phyloP scores from a whole-genome alignment of 108 stramenopile genomes.

The Skeletonema tropicum region DNA sequence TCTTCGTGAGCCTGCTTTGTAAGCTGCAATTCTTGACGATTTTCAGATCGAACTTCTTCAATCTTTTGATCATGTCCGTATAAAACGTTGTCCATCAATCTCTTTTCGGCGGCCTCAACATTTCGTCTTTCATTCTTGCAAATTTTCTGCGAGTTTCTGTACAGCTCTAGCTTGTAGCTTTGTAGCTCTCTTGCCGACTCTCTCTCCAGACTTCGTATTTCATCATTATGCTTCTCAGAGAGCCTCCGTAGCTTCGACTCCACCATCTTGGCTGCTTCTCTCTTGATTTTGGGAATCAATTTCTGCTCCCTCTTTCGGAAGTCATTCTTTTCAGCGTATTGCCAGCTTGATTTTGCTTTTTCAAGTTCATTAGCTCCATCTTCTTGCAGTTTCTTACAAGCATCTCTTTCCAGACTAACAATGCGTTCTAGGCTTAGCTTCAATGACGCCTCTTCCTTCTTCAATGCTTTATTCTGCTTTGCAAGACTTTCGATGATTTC shows the following conservation, averaged over 20 bases:
- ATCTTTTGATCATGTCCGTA: constrained; percentile 16
- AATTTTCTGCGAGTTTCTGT: constrained; percentile 11
- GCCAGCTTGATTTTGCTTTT: constrained; percentile 22
- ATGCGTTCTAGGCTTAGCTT: constrained; percentile 8
- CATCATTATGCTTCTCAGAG: constrained; percentile 31
- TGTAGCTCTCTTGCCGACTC: constrained; percentile 28
- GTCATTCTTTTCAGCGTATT: constrained; percentile 34
- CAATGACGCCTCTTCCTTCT: constrained; percentile 20
- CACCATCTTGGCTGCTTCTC: constrained; percentile 37
- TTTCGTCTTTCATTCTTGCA: constrained; percentile 23
- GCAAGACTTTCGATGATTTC: constrained; percentile 3
- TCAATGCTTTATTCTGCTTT: constrained; percentile 8
- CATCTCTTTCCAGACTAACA: constrained; percentile 15
- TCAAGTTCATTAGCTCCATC: constrained; percentile 32
- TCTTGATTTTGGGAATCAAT: constrained; percentile 35
- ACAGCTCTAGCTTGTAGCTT: constrained; percentile 38
- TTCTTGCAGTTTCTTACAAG: constrained; percentile 15
- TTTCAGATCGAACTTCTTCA: constrained; percentile 10
- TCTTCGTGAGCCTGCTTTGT: neutral
- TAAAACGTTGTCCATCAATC: constrained; percentile 17
- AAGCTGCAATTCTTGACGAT: neutral
- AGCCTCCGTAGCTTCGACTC: constrained; percentile 31
- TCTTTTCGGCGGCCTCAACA: constrained; percentile 25
- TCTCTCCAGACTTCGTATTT: constrained; percentile 22
- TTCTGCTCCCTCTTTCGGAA: constrained; percentile 26